Evolutionary conservation across 1,139 yeast genomes (phyloP).

Genomic region (Candida sanyaensis): DNA sequence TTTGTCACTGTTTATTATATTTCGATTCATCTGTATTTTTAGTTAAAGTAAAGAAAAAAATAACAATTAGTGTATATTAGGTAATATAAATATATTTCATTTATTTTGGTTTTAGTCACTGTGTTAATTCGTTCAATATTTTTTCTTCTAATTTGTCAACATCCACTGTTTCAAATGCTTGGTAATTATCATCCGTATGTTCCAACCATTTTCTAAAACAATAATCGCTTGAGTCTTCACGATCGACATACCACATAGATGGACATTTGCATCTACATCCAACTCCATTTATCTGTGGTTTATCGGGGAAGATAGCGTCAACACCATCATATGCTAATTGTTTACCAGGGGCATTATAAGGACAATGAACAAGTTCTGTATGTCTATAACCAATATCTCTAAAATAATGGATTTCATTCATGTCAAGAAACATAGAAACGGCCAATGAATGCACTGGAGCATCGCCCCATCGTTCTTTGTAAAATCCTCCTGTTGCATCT

Average conservation of each 20-base stretch:
- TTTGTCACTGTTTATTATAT: background rate
- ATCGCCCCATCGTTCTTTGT: slow-evolving; percentile 92
- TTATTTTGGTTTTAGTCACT: slow-evolving; percentile 7
- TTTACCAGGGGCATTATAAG: slow-evolving; percentile 54
- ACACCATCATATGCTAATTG: slow-evolving; percentile 48
- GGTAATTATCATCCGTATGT: slow-evolving; percentile 36
- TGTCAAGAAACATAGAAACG: slow-evolving; percentile 66
- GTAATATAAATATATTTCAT: background rate
- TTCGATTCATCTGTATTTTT: slow-evolving; percentile 8
- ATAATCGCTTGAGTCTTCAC: slow-evolving; percentile 55
- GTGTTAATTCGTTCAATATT: slow-evolving; percentile 27
- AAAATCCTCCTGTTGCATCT: slow-evolving; percentile 78
- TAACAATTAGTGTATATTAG: slow-evolving; percentile 3
- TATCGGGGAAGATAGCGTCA: slow-evolving; percentile 40
- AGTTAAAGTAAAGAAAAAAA: background rate
- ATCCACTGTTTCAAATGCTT: slow-evolving; percentile 24
- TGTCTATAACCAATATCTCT: slow-evolving; percentile 89
- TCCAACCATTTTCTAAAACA: slow-evolving; percentile 62
- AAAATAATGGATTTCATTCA: slow-evolving; percentile 79
- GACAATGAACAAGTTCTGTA: slow-evolving; percentile 80
- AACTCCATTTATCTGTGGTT: slow-evolving; percentile 52
- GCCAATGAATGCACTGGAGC: slow-evolving; percentile 92
- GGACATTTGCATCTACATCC: slow-evolving; percentile 93
- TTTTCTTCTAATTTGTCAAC: slow-evolving; percentile 36
- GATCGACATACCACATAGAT: slow-evolving; percentile 38